Conservation (phyloP, 305 asterid species). For the Petunia hybrid region DNA sequence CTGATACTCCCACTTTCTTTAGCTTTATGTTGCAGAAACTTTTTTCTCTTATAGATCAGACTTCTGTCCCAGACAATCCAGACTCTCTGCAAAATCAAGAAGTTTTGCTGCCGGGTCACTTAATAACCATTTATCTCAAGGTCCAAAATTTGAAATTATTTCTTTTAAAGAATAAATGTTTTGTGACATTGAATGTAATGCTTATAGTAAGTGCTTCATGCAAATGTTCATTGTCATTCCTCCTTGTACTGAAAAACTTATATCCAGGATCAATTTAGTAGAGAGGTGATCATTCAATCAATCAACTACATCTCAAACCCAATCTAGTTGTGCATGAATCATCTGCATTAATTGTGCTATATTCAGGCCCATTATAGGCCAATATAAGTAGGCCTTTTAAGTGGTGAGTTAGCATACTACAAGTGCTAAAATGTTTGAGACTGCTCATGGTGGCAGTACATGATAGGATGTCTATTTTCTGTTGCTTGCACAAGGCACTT, state of each 20-base stretch:
- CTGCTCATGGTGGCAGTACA: conserved; percentile 11
- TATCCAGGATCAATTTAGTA: not conserved
- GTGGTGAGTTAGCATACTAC: not conserved
- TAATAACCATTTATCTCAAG: conserved; percentile 89
- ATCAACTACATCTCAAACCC: conserved; percentile 3
- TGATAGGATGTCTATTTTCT: conserved; percentile 9
- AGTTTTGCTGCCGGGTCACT: conserved; percentile 92
- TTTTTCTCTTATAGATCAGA: conserved; percentile 92
- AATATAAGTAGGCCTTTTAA: not conserved
- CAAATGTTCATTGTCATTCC: not conserved
- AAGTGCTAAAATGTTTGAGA: conserved; percentile 7
- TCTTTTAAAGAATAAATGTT: conserved; percentile 13
- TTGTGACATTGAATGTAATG: conserved; percentile 23
- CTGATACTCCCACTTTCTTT: conserved; percentile 36
- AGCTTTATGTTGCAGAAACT: conserved; percentile 99
- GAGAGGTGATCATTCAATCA: conserved; percentile 18
- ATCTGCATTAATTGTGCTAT: conserved; percentile 7
- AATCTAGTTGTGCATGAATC: not conserved
- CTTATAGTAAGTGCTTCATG: conserved; percentile 2
- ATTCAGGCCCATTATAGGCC: not conserved
- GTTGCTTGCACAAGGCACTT: conserved; percentile 17
- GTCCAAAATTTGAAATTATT: conserved; percentile 47
- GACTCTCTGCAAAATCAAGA: conserved; percentile 97
- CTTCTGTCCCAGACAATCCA: conserved; percentile 89
- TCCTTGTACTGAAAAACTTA: conserved; percentile 6